Evolutionary conservation across 768 basidiomycete species (phyloP).

Genomic region (Calocybe cyanea): DNA sequence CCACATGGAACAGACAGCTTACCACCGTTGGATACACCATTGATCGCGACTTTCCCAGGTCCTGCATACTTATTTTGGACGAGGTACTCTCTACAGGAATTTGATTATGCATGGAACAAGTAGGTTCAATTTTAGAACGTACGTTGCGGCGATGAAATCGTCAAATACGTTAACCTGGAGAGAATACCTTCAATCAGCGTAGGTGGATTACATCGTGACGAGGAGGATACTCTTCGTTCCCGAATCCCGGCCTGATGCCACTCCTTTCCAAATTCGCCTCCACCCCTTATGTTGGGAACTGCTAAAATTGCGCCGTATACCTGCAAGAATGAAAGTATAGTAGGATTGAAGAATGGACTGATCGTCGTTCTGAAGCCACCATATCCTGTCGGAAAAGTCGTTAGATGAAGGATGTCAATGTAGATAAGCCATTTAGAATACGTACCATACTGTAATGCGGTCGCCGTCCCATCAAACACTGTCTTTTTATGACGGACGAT

Average conservation of each 20-base stretch:
- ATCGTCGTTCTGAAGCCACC: conserved; percentile 79
- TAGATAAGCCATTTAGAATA: no score
- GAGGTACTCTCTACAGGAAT: conserved; percentile 56
- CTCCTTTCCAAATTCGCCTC: conserved; percentile 78
- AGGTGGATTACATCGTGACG: no score
- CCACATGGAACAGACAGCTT: conserved; percentile 14
- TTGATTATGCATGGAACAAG: background rate
- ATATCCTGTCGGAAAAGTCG: conserved; percentile 44
- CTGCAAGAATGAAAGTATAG: conserved; percentile 70
- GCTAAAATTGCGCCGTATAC: conserved; percentile 67
- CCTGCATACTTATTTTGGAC: conserved; percentile 70
- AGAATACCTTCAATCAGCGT: no score
- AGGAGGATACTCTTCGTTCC: conserved; percentile 60
- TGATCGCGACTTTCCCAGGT: conserved; percentile 68
- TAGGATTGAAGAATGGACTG: conserved; percentile 66
- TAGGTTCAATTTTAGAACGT: conserved; percentile 21
- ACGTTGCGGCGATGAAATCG: conserved; percentile 83
- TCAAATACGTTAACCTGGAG: conserved; percentile 75
- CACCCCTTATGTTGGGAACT: conserved; percentile 57
- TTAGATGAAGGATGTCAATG: no score
- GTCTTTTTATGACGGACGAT: conserved; percentile 73
- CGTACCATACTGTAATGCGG: conserved; percentile 74
- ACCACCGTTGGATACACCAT: conserved; percentile 83
- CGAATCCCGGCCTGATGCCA: conserved; percentile 74
- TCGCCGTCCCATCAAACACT: conserved; percentile 67